Evolutionary conservation across 106 monocot genomes (phyloP).

Genomic region (Narthecium ossifragum): DNA sequence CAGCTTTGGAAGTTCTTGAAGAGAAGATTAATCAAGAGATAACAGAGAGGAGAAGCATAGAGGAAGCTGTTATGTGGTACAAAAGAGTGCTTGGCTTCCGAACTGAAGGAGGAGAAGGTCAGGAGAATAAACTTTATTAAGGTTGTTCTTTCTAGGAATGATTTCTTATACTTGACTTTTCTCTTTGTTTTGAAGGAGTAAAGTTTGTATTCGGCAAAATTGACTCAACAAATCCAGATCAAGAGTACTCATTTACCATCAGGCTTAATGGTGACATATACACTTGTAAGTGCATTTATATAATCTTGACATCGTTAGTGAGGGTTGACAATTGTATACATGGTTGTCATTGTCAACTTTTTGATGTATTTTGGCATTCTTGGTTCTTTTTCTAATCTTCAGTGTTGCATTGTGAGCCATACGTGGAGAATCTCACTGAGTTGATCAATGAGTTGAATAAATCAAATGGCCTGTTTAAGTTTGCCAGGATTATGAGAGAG

Average conservation of each 20-base stretch:
- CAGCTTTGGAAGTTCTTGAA: conserved; percentile 41
- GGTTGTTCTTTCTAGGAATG: not conserved
- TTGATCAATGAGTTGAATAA: conserved; percentile 59
- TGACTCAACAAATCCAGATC: conserved; percentile 29
- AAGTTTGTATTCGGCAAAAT: conserved; percentile 68
- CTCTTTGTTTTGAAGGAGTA: conserved; percentile 41
- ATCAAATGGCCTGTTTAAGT: conserved; percentile 67
- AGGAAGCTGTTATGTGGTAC: conserved; percentile 61
- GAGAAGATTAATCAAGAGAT: conserved; percentile 29
- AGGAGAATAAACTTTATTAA: not conserved
- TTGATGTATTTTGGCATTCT: not conserved
- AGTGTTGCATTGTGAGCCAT: conserved; percentile 62
- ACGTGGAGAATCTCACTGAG: conserved; percentile 29
- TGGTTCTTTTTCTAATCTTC: not conserved
- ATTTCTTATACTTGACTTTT: conserved; percentile 7
- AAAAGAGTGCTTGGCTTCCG: conserved; percentile 60
- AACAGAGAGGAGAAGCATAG: conserved; percentile 22
- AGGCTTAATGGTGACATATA: conserved; percentile 45
- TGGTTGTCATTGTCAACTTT: not conserved
- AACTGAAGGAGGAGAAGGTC: conserved; percentile 68
- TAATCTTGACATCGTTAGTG: not conserved
- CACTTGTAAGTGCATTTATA: conserved; percentile 38
- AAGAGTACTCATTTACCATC: conserved; percentile 57
- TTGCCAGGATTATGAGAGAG: conserved; percentile 70
- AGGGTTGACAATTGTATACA: not conserved